Evolutionary conservation across 2,329 filamentous ascomycete species (phyloP).

Genomic region (Tolypocladium amazonense): DNA sequence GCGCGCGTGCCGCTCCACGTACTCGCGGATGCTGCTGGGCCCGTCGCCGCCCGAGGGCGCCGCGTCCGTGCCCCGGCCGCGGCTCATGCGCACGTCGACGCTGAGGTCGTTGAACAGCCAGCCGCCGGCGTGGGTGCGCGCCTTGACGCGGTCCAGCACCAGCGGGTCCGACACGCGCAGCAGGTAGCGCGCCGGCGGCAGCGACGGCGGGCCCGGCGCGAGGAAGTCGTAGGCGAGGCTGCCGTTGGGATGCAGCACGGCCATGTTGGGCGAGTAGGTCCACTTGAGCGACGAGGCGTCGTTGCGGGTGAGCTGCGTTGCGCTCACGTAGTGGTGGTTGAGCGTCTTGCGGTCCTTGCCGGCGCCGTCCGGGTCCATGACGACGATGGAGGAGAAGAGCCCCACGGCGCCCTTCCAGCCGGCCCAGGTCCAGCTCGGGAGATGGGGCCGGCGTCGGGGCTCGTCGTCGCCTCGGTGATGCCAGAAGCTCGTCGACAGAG

Average conservation of each 20-base stretch:
- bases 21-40: conserved; percentile 17
- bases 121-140: conserved; percentile 16
- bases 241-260: conserved; percentile 17
- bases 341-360: conserved; percentile 18
- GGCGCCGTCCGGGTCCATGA: conserved; percentile 18
- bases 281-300: conserved; percentile 18
- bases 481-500: conserved; percentile 24
- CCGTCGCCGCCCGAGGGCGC: background rate
- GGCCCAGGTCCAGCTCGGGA: conserved; percentile 27
- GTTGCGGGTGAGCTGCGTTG: conserved; percentile 22
- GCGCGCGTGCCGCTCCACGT: conserved; percentile 20
- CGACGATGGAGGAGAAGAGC: conserved; percentile 19
- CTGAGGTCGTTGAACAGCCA: conserved; percentile 25
- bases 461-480: conserved; percentile 18
- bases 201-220: conserved; percentile 8
- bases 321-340: conserved; percentile 23
- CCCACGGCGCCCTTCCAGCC: conserved; percentile 24
- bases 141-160: conserved; percentile 23
- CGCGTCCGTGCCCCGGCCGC: conserved; percentile 9
- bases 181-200: conserved; percentile 14
- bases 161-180: conserved; percentile 22
- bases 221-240: conserved; percentile 20
- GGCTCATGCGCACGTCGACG: conserved; percentile 21
- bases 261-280: conserved; percentile 22
- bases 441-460: conserved; percentile 15